Evolutionary conservation across 202 grass and related monocot species (phyloP).

Genomic region (Zizania palustris): DNA sequence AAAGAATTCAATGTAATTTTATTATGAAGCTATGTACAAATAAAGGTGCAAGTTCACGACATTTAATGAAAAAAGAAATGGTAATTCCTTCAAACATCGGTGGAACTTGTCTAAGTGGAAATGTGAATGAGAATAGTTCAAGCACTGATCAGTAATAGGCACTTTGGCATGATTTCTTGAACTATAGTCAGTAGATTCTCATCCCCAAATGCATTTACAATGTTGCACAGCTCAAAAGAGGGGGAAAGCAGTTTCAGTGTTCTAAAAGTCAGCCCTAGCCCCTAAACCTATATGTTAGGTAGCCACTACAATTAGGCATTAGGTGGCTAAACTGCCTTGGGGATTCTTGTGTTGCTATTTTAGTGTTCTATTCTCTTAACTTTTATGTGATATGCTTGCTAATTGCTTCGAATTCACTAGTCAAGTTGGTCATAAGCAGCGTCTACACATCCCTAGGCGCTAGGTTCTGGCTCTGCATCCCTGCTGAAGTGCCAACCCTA

Average conservation of each 20-base stretch:
- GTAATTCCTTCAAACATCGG: background rate
- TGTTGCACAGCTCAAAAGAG: background rate
- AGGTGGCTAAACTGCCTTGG: too few species aligned
- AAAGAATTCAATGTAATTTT: background rate
- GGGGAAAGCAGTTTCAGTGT: background rate
- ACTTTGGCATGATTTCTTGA: background rate
- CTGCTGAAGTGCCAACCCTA: too few species aligned
- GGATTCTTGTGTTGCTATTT: too few species aligned
- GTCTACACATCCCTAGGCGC: too few species aligned
- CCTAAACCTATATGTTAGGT: too few species aligned
- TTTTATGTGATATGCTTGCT: too few species aligned
- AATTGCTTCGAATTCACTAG: too few species aligned
- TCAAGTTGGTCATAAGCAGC: too few species aligned
- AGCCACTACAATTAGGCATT: too few species aligned
- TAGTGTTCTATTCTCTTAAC: too few species aligned
- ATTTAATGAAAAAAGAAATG: background rate
- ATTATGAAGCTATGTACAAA: conserved; percentile 22
- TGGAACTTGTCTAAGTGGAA: background rate
- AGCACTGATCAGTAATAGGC: background rate
- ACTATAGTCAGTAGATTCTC: background rate
- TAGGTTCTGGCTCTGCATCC: too few species aligned
- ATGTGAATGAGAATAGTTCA: background rate
- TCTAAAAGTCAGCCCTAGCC: too few species aligned
- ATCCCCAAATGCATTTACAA: background rate
- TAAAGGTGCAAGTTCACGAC: background rate